phyloP scores from a whole-genome alignment of 176 grass and related monocot genomes.

The Cenchrus purpureus region DNA sequence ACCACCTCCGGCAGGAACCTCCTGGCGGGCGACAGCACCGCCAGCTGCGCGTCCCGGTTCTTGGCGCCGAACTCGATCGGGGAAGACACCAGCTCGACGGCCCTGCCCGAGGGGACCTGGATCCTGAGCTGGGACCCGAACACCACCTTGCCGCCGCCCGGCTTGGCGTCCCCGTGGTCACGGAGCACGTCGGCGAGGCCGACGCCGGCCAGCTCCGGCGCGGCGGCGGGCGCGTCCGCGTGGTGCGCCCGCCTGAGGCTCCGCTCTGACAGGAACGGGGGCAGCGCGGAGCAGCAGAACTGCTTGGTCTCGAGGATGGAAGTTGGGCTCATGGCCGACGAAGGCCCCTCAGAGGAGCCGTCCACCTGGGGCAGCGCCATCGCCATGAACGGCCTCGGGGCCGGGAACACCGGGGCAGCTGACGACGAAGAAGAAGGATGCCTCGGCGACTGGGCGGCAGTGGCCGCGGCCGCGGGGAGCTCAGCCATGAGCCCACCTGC shows the following conservation, averaged over 20 bases:
- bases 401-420: constrained; percentile 41
- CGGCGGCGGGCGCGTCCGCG: neutral
- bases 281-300: constrained; percentile 56
- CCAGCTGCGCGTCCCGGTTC: constrained; percentile 76
- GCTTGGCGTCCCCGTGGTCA: constrained; percentile 47
- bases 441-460: constrained; percentile 36
- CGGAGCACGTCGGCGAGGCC: constrained; percentile 80
- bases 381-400: constrained; percentile 66
- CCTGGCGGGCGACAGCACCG: constrained; percentile 64
- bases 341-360: constrained; percentile 42
- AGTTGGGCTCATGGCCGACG: constrained; percentile 78
- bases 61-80: constrained; percentile 93
- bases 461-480: constrained; percentile 19
- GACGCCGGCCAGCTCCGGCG: constrained; percentile 42
- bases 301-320: constrained; percentile 84
- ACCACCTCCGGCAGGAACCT: constrained; percentile 58
- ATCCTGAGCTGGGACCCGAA: constrained; percentile 84
- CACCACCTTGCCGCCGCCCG: constrained; percentile 59
- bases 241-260: constrained; percentile 45
- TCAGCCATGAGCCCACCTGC: constrained; percentile 52
- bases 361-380: constrained; percentile 63
- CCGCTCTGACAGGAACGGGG: constrained; percentile 59
- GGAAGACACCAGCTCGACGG: constrained; percentile 49
- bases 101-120: constrained; percentile 66
- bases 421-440: constrained; percentile 12